phyloP scores from a whole-genome alignment of 2,329 filamentous ascomycete species.

The Xylaria multiplex region DNA sequence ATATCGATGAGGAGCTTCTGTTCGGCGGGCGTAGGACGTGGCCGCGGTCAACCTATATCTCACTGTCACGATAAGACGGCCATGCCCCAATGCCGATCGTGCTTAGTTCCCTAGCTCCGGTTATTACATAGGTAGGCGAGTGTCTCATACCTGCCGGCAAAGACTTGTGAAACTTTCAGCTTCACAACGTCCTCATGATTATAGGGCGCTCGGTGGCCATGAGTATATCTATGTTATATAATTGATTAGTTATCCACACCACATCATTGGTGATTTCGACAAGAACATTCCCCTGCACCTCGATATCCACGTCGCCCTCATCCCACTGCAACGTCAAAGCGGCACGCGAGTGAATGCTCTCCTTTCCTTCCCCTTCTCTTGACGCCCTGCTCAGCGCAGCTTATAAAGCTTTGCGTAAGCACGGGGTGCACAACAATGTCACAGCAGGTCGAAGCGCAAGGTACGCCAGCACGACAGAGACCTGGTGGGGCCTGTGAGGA shows the following conservation, averaged over 20 bases:
- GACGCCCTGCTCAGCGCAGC: conserved; percentile 20
- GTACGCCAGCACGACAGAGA: conserved; percentile 24
- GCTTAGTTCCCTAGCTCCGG: conserved; percentile 1
- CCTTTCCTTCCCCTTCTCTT: neutral
- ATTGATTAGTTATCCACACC: conserved; percentile 20
- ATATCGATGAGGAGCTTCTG: conserved; percentile 4
- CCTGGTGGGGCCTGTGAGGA: conserved; percentile 31
- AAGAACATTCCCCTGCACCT: conserved; percentile 12
- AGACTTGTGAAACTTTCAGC: conserved; percentile 5
- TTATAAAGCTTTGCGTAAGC: conserved; percentile 26
- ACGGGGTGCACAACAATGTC: conserved; percentile 19
- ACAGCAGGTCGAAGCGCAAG: conserved; percentile 15
- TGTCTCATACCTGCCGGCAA: neutral
- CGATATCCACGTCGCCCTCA: neutral
- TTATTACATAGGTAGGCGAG: conserved; percentile 15
- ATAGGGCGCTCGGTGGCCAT: neutral
- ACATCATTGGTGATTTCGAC: neutral
- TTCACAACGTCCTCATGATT: conserved; percentile 7
- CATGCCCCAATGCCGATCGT: conserved; percentile 6
- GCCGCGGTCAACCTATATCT: neutral
- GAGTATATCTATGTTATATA: conserved; percentile 13
- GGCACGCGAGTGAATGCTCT: conserved; percentile 16
- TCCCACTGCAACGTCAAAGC: conserved; percentile 15
- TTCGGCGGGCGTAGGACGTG: neutral
- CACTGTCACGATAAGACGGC: conserved; percentile 19